Evolutionary conservation across 345 rosid genomes (phyloP).

Genomic region (Eucalyptus paniculata): DNA sequence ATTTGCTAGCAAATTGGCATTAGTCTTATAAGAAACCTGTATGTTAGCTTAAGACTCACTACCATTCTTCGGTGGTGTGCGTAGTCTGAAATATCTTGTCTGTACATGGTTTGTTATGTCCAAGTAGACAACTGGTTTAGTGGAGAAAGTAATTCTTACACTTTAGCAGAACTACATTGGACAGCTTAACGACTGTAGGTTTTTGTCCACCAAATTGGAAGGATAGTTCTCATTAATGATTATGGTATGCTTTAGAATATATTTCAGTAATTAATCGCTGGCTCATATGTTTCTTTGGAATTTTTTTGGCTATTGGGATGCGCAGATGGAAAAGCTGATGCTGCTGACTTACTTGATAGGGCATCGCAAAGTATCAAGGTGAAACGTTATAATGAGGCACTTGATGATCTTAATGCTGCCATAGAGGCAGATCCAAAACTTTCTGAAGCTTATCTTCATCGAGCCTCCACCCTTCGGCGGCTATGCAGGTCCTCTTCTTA

Average conservation of each 20-base stretch:
- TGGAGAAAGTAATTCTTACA: background rate
- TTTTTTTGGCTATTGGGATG: background rate
- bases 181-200: background rate
- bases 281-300: background rate
- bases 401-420: slow-evolving; percentile 88
- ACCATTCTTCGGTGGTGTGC: too few species aligned
- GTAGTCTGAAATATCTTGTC: background rate
- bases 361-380: slow-evolving; percentile 73
- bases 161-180: background rate
- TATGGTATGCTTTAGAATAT: background rate
- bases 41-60: too few species aligned
- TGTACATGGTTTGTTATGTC: background rate
- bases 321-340: slow-evolving; percentile 57
- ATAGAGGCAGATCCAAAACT: slow-evolving; percentile 84
- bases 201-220: background rate
- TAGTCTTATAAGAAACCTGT: too few species aligned
- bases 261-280: background rate
- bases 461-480: slow-evolving; percentile 76
- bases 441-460: slow-evolving; percentile 73
- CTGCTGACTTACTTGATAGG: slow-evolving; percentile 64
- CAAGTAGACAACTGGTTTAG: background rate
- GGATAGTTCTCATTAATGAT: background rate
- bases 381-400: slow-evolving; percentile 75
- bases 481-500: slow-evolving; percentile 60
- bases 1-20: too few species aligned